A percentile compares a stretch with the other conserved stretches of the same genome.
Evolutionary conservation across 352 stramenopile genomes (phyloP).

Genomic region (Thraustotheca clavata): DNA sequence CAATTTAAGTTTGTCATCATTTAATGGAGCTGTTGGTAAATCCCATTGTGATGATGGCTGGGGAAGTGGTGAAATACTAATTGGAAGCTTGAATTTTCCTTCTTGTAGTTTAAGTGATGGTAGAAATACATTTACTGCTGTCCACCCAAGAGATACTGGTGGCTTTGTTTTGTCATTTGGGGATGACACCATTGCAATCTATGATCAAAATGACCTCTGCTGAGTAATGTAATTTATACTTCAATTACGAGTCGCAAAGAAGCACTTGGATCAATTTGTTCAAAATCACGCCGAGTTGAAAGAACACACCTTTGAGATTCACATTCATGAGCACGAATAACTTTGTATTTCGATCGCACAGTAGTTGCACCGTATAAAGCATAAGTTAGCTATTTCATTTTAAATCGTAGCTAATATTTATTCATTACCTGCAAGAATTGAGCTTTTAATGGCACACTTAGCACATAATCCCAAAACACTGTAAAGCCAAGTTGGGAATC

Average conservation of each 20-base stretch:
- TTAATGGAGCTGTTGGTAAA: not conserved
- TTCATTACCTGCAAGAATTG: slow-evolving; percentile 30
- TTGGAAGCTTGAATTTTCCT: slow-evolving; percentile 33
- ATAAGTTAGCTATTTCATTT: slow-evolving; percentile 35
- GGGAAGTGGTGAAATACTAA: slow-evolving; percentile 34
- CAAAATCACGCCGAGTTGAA: slow-evolving; percentile 26
- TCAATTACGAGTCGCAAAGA: slow-evolving; percentile 35
- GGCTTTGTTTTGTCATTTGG: slow-evolving; percentile 11
- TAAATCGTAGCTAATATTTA: not conserved
- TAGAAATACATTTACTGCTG: slow-evolving; percentile 31
- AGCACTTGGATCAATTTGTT: slow-evolving; percentile 25
- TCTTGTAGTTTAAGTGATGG: slow-evolving; percentile 9
- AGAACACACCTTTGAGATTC: slow-evolving; percentile 33
- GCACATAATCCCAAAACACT: slow-evolving; percentile 41
- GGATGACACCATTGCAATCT: slow-evolving; percentile 26
- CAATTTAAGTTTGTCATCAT: slow-evolving; percentile 22
- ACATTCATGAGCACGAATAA: slow-evolving; percentile 27
- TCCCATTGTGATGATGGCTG: slow-evolving; percentile 26
- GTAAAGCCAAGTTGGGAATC: slow-evolving; percentile 31
- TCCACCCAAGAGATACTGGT: slow-evolving; percentile 36
- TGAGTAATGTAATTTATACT: slow-evolving; percentile 21
- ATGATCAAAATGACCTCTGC: not conserved
- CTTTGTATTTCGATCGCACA: slow-evolving; percentile 36
- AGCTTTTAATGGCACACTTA: slow-evolving; percentile 24
- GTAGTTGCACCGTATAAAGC: slow-evolving; percentile 35